Evolutionary conservation across 176 grass and related monocot genomes (phyloP).

Genomic region (Bolboschoenus planiculmis): DNA sequence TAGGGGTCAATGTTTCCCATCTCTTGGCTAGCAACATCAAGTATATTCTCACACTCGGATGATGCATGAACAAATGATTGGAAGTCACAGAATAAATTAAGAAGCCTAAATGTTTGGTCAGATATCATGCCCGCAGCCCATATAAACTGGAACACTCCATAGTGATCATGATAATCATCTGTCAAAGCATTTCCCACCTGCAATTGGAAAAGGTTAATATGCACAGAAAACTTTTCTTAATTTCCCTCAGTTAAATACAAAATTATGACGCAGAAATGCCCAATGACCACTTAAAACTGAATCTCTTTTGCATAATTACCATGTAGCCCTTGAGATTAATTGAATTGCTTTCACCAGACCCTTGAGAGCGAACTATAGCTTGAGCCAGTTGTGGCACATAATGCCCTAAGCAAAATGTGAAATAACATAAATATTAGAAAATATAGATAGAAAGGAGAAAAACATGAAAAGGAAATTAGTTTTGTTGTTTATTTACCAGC

Average conservation of each 20-base stretch:
- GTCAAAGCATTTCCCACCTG: conserved; percentile 97
- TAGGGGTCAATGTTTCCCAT: conserved; percentile 90
- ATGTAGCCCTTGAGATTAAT: conserved; percentile 97
- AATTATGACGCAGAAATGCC: not conserved
- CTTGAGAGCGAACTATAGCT: conserved; percentile 74
- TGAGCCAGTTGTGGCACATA: conserved; percentile 95
- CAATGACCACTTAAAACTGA: not conserved
- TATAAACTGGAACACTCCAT: conserved; percentile 93
- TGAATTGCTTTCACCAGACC: conserved; percentile 52
- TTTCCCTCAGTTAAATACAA: conserved; percentile 16
- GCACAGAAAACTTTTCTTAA: not conserved
- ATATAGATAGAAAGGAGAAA: not conserved
- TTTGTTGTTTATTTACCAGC: conserved; percentile 39
- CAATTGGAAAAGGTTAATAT: conserved; percentile 20
- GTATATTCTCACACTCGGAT: conserved; percentile 54
- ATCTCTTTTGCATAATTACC: conserved; percentile 34
- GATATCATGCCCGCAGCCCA: conserved; percentile 89
- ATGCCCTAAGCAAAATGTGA: conserved; percentile 61
- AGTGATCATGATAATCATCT: conserved; percentile 97
- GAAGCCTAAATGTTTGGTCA: conserved; percentile 86
- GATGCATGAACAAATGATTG: conserved; percentile 84
- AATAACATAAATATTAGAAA: not conserved
- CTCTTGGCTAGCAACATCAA: conserved; percentile 79
- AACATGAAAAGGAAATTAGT: conserved; percentile 14
- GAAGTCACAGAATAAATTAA: conserved; percentile 83